A percentile compares a stretch with the other conserved stretches of the same genome.
These are phyloP conservation scores for Austroboletus festivus DNA, from an alignment of 768 basidiomycete genomes.

Conservation along the genomic window DNA sequence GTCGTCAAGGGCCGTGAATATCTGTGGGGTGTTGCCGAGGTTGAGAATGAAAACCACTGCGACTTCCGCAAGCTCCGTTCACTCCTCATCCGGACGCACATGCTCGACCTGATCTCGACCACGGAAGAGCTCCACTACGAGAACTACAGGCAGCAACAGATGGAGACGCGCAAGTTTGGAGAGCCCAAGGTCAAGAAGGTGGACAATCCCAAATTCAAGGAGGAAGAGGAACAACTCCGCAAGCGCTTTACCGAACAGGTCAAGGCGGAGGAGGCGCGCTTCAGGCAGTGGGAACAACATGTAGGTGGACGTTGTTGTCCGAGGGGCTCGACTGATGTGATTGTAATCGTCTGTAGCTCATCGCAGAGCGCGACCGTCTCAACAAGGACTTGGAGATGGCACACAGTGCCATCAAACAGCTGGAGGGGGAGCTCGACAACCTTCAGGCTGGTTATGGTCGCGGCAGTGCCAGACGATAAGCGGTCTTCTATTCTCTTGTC, in stretches of 20 bases:
- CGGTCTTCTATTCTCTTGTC: not conserved
- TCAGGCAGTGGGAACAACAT: slow-evolving; percentile 99
- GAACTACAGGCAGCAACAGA: slow-evolving; percentile 95
- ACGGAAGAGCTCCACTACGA: slow-evolving; percentile 97
- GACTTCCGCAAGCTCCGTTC: slow-evolving; percentile 98
- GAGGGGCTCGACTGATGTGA: slow-evolving; percentile 14
- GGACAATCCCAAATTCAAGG: slow-evolving; percentile 99
- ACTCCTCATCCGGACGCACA: slow-evolving; percentile 93
- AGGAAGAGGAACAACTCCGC: slow-evolving; percentile 94
- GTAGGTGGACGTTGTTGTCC: slow-evolving; percentile 43
- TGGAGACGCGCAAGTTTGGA: slow-evolving; percentile 99
- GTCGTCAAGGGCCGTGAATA: slow-evolving; percentile 97
- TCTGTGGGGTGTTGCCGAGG: slow-evolving; percentile 99
- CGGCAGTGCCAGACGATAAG: slow-evolving; percentile 40
- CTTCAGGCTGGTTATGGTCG: slow-evolving; percentile 84
- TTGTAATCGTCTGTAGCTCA: slow-evolving; percentile 58
- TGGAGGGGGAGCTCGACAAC: slow-evolving; percentile 88
- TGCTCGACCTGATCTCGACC: slow-evolving; percentile 95
- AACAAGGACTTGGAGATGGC: slow-evolving; percentile 98
- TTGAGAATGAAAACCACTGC: slow-evolving; percentile 99
- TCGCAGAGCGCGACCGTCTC: slow-evolving; percentile 95
- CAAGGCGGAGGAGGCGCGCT: slow-evolving; percentile 95
- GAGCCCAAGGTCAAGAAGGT: slow-evolving; percentile 98
- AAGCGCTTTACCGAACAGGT: slow-evolving; percentile 99
- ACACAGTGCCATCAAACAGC: slow-evolving; percentile 85